A percentile compares a stretch with the other conserved stretches of the same genome.
These are phyloP conservation scores for Capsella bursapastoris DNA, from an alignment of 345 rosid species.

Conservation along the genomic window DNA sequence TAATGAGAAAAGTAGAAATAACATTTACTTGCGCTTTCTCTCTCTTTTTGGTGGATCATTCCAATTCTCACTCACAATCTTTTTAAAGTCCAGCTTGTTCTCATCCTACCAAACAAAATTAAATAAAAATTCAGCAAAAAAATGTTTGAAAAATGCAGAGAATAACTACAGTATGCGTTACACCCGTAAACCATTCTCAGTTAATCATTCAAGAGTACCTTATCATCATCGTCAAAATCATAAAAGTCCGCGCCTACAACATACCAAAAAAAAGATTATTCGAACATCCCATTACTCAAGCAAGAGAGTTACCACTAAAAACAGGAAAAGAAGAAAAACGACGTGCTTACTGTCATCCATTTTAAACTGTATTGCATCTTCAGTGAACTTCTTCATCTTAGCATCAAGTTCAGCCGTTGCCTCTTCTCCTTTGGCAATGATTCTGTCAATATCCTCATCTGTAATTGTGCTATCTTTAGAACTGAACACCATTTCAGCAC, in stretches of 20 bases:
- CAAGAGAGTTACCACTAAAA: neutral
- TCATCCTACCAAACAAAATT: constrained; percentile 64
- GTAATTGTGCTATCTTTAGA: constrained; percentile 97
- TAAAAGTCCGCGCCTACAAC: constrained; percentile 79
- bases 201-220: constrained; percentile 47
- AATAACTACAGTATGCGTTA: neutral
- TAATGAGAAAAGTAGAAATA: neutral
- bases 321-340: neutral
- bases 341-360: constrained; percentile 82
- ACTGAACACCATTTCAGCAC: constrained; percentile 99
- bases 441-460: constrained; percentile 97
- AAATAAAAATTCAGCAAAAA: constrained; percentile 9
- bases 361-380: constrained; percentile 94
- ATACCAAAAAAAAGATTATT: constrained; percentile 17
- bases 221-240: constrained; percentile 88
- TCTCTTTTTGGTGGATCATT: constrained; percentile 93
- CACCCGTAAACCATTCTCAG: neutral
- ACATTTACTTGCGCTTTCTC: constrained; percentile 86
- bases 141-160: neutral
- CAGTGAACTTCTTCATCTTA: constrained; percentile 97
- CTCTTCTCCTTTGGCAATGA: constrained; percentile 97
- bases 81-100: constrained; percentile 80
- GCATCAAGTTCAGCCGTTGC: constrained; percentile 98
- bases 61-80: constrained; percentile 91
- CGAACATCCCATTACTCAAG: constrained; percentile 17